Evolutionary conservation across 1,284 basidiomycete genomes (phyloP).

Genomic region (Ceratobasidium sp.): DNA sequence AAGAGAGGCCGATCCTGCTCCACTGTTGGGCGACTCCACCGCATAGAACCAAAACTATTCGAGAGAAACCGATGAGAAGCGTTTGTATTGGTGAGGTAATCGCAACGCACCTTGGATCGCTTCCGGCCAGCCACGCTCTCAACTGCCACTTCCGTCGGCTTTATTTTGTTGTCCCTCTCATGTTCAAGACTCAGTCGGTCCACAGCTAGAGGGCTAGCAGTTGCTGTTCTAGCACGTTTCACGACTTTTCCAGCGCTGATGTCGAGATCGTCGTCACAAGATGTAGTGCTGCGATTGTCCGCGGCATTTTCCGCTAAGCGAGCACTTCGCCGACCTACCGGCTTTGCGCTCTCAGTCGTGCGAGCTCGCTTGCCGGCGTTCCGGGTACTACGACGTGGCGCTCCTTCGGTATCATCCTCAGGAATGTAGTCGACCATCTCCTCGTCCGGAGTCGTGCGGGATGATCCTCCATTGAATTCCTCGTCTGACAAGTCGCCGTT

Average conservation of each 20-base stretch:
- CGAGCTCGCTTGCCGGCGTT: conserved; percentile 23
- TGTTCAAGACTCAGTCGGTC: conserved; percentile 33
- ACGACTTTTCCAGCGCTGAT: conserved; percentile 29
- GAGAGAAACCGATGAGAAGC: conserved; percentile 5
- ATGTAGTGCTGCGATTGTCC: conserved; percentile 30
- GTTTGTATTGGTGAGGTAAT: background rate
- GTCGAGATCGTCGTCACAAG: conserved; percentile 27
- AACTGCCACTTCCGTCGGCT: conserved; percentile 75
- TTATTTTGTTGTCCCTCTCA: conserved; percentile 52
- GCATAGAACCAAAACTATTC: conserved; percentile 64
- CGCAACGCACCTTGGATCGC: conserved; percentile 80
- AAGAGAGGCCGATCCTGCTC: conserved; percentile 26
- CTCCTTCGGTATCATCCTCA: conserved; percentile 46
- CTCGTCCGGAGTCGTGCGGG: conserved; percentile 53
- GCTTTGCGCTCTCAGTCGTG: conserved; percentile 1
- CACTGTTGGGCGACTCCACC: conserved; percentile 63
- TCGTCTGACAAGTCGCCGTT: conserved; percentile 43
- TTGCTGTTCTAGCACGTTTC: conserved; percentile 37
- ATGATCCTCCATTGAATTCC: conserved; percentile 39
- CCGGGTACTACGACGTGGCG: conserved; percentile 24
- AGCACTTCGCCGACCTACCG: conserved; percentile 39
- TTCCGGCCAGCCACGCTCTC: conserved; percentile 81
- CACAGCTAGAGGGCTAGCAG: conserved; percentile 30
- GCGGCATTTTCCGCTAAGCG: conserved; percentile 32
- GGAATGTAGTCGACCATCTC: conserved; percentile 57